A percentile compares a stretch with the other conserved stretches of the same genome.
phyloP scores from a whole-genome alignment of 352 stramenopile genomes.

The Phytophthora colocasiae region DNA sequence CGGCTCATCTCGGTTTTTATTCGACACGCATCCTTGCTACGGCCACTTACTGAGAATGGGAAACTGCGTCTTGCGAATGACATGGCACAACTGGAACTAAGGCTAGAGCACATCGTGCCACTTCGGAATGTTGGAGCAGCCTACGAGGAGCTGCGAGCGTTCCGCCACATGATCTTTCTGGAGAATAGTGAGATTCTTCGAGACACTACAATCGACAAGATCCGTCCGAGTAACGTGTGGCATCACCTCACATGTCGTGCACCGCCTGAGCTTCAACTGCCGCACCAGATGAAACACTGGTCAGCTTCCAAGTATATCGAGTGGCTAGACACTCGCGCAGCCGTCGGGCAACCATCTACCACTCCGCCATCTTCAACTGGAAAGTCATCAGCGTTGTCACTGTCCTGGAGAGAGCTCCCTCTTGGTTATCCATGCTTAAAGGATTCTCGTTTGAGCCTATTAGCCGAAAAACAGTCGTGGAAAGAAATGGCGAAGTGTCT shows the following conservation, averaged over 20 bases:
- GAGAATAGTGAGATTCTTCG: constrained; percentile 67
- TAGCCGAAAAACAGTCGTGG: constrained; percentile 79
- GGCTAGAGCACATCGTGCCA: constrained; percentile 65
- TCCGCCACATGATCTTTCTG: constrained; percentile 87
- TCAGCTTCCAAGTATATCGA: constrained; percentile 80
- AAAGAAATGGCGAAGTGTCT: constrained; percentile 81
- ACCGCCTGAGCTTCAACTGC: constrained; percentile 74
- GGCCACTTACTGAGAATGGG: constrained; percentile 75
- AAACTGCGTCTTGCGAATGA: constrained; percentile 86
- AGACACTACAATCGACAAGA: constrained; percentile 80
- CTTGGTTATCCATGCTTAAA: constrained; percentile 77
- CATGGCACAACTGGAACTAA: constrained; percentile 85
- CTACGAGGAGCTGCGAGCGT: constrained; percentile 83
- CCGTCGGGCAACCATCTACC: constrained; percentile 33
- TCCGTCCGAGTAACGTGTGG: constrained; percentile 88
- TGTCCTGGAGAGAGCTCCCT: constrained; percentile 55
- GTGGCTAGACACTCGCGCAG: constrained; percentile 74
- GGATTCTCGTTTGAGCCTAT: constrained; percentile 50
- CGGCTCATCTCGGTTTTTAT: constrained; percentile 83
- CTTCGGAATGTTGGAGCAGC: constrained; percentile 60
- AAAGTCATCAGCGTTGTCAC: constrained; percentile 18
- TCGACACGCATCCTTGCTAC: constrained; percentile 74
- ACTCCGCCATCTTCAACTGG: constrained; percentile 29
- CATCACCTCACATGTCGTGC: constrained; percentile 81
- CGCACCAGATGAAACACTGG: constrained; percentile 80